Evolutionary conservation across 1,139 yeast species (phyloP).

Genomic region (Saccharomyces uvarum): DNA sequence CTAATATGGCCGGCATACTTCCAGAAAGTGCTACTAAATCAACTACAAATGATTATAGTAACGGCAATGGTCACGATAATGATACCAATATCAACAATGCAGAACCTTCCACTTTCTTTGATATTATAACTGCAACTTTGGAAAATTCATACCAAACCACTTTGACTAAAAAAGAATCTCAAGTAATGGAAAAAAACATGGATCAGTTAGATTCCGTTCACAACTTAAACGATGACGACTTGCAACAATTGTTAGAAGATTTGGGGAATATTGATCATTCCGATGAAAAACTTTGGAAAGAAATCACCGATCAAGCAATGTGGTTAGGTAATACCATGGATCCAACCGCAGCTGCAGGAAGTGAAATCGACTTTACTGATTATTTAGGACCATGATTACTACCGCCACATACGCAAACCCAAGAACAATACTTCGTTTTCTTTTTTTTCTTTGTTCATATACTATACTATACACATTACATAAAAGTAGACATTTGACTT

Average conservation of each 20-base stretch:
- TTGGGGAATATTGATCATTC: constrained; percentile 31
- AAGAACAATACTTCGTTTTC: neutral
- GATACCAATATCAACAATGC: constrained; percentile 2
- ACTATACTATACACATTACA: neutral
- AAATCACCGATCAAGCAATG: constrained; percentile 64
- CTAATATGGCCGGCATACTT: neutral
- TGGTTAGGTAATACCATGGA: constrained; percentile 44
- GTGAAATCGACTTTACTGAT: constrained; percentile 27
- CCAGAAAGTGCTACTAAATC: neutral
- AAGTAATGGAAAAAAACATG: constrained; percentile 26
- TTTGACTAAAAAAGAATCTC: constrained; percentile 19
- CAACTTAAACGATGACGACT: constrained; percentile 19
- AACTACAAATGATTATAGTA: neutral
- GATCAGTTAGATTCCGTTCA: constrained; percentile 25
- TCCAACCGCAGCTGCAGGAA: constrained; percentile 24
- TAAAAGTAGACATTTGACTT: neutral
- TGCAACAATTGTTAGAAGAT: constrained; percentile 27
- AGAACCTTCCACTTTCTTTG: constrained; percentile 9
- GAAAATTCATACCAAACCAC: constrained; percentile 15
- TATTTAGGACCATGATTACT: constrained; percentile 11
- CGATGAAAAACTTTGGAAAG: constrained; percentile 67
- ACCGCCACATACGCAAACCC: neutral
- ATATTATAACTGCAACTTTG: constrained; percentile 16
- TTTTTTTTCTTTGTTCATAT: neutral
- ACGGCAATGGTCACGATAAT: neutral